Conservation (phyloP, 2,329 filamentous ascomycete genomes). For the Fusarium austroafricanum region DNA sequence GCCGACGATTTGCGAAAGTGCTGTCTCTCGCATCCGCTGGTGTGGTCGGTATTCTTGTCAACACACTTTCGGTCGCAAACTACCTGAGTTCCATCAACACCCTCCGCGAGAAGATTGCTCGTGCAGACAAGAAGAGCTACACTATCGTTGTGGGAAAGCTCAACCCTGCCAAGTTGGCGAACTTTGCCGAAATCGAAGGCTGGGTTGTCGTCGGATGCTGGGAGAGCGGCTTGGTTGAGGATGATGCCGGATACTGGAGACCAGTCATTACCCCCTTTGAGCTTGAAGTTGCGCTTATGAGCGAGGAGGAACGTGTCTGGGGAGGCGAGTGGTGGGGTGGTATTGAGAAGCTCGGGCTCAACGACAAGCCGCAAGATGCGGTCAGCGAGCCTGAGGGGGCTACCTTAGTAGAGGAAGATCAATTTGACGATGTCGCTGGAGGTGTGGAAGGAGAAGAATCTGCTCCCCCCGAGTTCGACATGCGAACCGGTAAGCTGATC, state of each 20-base stretch:
- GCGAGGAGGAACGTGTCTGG: conserved; percentile 83
- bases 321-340: conserved; percentile 90
- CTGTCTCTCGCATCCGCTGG: conserved; percentile 82
- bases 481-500: conserved; percentile 86
- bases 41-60: conserved; percentile 93
- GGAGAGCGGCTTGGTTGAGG: conserved; percentile 94
- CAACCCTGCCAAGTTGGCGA: conserved; percentile 94
- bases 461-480: conserved; percentile 89
- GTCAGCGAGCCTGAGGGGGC: conserved; percentile 12
- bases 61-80: conserved; percentile 91
- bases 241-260: conserved; percentile 82
- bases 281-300: conserved; percentile 79
- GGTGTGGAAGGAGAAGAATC: conserved; percentile 74
- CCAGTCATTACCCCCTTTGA: conserved; percentile 97
- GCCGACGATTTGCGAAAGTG: conserved; percentile 88
- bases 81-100: conserved; percentile 85
- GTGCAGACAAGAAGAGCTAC: conserved; percentile 92
- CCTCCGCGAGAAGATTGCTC: conserved; percentile 77
- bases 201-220: conserved; percentile 99
- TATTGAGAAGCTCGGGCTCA: conserved; percentile 75
- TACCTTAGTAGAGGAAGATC: conserved; percentile 22
- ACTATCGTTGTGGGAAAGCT: conserved; percentile 97
- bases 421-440: conserved; percentile 52
- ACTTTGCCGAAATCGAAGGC: conserved; percentile 93
- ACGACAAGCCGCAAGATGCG: conserved; percentile 44